A percentile compares a stretch with the other conserved stretches of the same genome.
Evolutionary conservation across 805 yeast genomes (phyloP).

Genomic region (Ogataea methanolica): DNA sequence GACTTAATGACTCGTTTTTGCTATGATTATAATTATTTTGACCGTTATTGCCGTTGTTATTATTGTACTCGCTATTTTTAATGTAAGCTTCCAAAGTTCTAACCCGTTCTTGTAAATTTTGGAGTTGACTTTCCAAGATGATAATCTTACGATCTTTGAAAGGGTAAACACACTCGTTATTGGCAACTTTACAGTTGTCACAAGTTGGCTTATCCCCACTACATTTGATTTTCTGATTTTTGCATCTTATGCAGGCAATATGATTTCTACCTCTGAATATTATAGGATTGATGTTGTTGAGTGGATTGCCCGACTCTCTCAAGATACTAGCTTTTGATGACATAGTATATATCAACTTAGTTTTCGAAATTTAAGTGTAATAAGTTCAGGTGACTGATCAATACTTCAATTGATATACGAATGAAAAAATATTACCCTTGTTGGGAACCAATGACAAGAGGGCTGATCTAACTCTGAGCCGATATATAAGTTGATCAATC

Average conservation of each 20-base stretch:
- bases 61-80: neutral
- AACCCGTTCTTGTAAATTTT: slow-evolving; percentile 21
- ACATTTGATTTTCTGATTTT: slow-evolving; percentile 47
- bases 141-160: slow-evolving; percentile 27
- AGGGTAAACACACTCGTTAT: slow-evolving; percentile 23
- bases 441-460: too few species aligned
- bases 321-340: slow-evolving; percentile 13
- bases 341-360: neutral
- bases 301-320: slow-evolving; percentile 5
- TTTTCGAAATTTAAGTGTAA: neutral
- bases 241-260: slow-evolving; percentile 46
- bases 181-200: slow-evolving; percentile 21
- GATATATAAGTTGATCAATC: too few species aligned
- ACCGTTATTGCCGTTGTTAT: neutral
- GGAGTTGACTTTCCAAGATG: slow-evolving; percentile 25
- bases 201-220: slow-evolving; percentile 35
- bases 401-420: too few species aligned
- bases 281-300: slow-evolving; percentile 20
- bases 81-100: slow-evolving; percentile 19
- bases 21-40: neutral
- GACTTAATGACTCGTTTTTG: slow-evolving; percentile 1
- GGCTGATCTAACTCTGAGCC: too few species aligned
- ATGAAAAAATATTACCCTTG: too few species aligned
- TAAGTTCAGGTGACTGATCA: too few species aligned
- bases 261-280: slow-evolving; percentile 27